Percentiles rank a stretch among this genome's conserved stretches.
Evolutionary conservation across 768 basidiomycete genomes (phyloP).

Genomic region (Xerocomellus dryophilus): DNA sequence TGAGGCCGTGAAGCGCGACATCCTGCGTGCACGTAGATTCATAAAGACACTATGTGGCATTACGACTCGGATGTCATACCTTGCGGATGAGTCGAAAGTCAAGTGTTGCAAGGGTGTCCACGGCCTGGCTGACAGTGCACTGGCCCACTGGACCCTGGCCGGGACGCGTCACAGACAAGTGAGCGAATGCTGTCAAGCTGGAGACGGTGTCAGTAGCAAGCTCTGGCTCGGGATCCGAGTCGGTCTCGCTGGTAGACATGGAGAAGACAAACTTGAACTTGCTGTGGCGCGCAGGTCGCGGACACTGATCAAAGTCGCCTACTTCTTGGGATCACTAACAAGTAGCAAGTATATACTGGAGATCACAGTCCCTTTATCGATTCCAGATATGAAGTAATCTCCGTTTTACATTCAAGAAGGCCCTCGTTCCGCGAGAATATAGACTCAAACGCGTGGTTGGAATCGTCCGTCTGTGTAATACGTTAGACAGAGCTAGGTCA

Average conservation of each 20-base stretch:
- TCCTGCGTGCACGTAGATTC: slow-evolving; percentile 28
- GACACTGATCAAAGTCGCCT: background rate
- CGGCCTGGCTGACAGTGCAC: slow-evolving; percentile 23
- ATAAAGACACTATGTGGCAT: background rate
- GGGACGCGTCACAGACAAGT: slow-evolving; percentile 10
- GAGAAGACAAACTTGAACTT: background rate
- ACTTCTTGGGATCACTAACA: background rate
- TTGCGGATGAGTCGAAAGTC: slow-evolving; percentile 31
- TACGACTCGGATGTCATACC: slow-evolving; percentile 18
- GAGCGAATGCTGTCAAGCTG: slow-evolving; percentile 20
- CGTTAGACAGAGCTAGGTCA: slow-evolving; percentile 8
- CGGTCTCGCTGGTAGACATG: slow-evolving; percentile 51
- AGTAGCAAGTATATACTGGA: background rate
- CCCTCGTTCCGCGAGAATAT: slow-evolving; percentile 59
- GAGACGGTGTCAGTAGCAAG: slow-evolving; percentile 9
- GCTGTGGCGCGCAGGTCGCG: background rate
- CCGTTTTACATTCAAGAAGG: slow-evolving; percentile 50
- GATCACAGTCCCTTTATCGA: slow-evolving; percentile 52
- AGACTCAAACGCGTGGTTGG: slow-evolving; percentile 54
- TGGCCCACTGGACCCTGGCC: background rate
- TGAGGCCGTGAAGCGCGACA: slow-evolving; percentile 28
- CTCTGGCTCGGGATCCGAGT: slow-evolving; percentile 50
- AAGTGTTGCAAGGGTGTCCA: slow-evolving; percentile 23
- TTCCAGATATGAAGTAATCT: slow-evolving; percentile 55
- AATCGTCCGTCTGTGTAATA: slow-evolving; percentile 51